A percentile compares a stretch with the other conserved stretches of the same genome.
Evolutionary conservation across 2,329 filamentous ascomycete genomes (phyloP).

Genomic region (Lasiodiplodia gonubiensis): DNA sequence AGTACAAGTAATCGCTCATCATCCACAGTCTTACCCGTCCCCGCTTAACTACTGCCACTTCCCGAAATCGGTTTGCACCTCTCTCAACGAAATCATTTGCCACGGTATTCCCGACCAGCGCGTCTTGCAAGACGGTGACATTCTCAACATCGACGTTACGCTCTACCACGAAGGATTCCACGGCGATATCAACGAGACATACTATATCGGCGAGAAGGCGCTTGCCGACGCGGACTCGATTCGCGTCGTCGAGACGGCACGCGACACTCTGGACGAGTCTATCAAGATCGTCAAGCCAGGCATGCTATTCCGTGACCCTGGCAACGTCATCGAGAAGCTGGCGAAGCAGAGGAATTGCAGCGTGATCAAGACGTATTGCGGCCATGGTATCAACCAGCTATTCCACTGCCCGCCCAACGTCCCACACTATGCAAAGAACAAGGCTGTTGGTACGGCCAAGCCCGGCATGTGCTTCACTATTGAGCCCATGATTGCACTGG

Average conservation of each 20-base stretch:
- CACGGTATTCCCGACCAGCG: slow-evolving; percentile 96
- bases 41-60: slow-evolving; percentile 95
- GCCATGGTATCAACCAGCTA: slow-evolving; percentile 89
- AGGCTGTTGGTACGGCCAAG: slow-evolving; percentile 92
- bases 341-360: slow-evolving; percentile 85
- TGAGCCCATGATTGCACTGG: slow-evolving; percentile 96
- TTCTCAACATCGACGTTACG: slow-evolving; percentile 95
- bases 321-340: slow-evolving; percentile 93
- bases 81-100: slow-evolving; percentile 95
- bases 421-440: slow-evolving; percentile 98
- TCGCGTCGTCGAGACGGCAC: slow-evolving; percentile 85
- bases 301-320: slow-evolving; percentile 88
- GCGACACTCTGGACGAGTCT: slow-evolving; percentile 87
- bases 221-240: slow-evolving; percentile 83
- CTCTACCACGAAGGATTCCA: slow-evolving; percentile 95
- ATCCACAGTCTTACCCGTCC: slow-evolving; percentile 83
- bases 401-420: slow-evolving; percentile 96
- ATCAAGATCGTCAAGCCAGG: slow-evolving; percentile 94
- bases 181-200: slow-evolving; percentile 96
- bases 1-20: slow-evolving; percentile 32
- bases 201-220: slow-evolving; percentile 92
- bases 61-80: slow-evolving; percentile 97
- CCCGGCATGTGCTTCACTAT: slow-evolving; percentile 99
- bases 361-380: slow-evolving; percentile 94
- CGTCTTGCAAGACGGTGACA: slow-evolving; percentile 86